Conservation (phyloP, 257 asterid genomes). For the Coffea eugenioides region DNA sequence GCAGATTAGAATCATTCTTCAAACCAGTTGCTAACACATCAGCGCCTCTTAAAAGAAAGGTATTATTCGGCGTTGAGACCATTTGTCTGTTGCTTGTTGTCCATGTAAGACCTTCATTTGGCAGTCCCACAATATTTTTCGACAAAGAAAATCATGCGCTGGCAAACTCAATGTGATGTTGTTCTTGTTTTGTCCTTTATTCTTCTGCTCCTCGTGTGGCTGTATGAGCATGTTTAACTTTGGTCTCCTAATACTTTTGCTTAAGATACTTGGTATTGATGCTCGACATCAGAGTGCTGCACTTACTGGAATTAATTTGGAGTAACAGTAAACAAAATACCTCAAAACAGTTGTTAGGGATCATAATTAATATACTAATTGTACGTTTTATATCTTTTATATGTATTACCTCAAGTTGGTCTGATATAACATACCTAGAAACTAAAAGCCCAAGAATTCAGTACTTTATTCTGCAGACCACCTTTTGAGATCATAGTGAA, state of each 20-base stretch:
- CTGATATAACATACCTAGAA: neutral
- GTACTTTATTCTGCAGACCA: neutral
- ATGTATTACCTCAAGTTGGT: neutral
- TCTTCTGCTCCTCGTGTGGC: neutral
- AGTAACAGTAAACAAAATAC: neutral
- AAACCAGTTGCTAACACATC: constrained; percentile 76
- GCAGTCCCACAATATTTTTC: neutral
- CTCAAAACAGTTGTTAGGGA: neutral
- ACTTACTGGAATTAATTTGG: neutral
- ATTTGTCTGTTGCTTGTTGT: constrained; percentile 1
- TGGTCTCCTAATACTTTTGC: neutral
- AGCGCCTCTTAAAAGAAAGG: constrained; percentile 80
- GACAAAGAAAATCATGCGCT: neutral
- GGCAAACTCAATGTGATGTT: neutral
- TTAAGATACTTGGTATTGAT: neutral
- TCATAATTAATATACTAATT: neutral
- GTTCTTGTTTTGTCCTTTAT: no score
- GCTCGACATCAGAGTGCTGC: neutral
- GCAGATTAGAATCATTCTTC: constrained; percentile 94
- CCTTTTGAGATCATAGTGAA: neutral
- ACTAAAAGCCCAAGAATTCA: neutral
- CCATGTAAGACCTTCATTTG: neutral
- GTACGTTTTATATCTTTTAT: neutral
- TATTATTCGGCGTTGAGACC: constrained; percentile 19
- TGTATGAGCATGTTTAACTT: neutral